Percentiles rank a stretch among this genome's conserved stretches.
Conservation (phyloP, 331 rosid species). For the Malus hybrid region DNA sequence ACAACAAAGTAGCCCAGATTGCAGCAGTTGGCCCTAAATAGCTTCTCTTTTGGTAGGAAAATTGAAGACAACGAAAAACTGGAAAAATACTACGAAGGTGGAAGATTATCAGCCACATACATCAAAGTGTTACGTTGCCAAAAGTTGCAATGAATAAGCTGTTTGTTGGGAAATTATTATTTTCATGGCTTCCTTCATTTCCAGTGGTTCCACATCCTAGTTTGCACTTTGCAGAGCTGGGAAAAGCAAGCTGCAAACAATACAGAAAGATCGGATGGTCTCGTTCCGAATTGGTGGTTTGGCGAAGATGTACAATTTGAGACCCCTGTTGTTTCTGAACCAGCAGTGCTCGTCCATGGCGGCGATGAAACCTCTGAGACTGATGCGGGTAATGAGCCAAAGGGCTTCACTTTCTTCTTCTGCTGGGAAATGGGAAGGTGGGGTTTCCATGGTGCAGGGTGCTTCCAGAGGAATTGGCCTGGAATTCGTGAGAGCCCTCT, state of each 20-base stretch:
- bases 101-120: background rate
- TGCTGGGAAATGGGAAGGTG: slow-evolving; percentile 45
- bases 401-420: slow-evolving; percentile 39
- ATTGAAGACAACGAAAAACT: background rate
- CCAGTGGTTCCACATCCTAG: background rate
- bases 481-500: slow-evolving; percentile 55
- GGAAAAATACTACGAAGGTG: background rate
- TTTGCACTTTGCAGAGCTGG: background rate
- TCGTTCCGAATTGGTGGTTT: background rate
- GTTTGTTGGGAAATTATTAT: too few relatives aligned
- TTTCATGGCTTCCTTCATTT: background rate
- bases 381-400: slow-evolving; percentile 20
- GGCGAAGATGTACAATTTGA: background rate
- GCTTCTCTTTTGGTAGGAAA: background rate
- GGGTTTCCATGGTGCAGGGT: slow-evolving; percentile 47
- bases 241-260: background rate
- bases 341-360: slow-evolving; percentile 25
- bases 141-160: background rate
- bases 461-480: slow-evolving; percentile 83
- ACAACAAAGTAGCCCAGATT: background rate
- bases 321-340: background rate
- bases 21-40: background rate
- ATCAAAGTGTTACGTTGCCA: background rate
- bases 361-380: slow-evolving; percentile 23
- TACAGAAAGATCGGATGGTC: background rate